Base-by-base conservation (phyloP, 352 stramenopile genomes). In the Aphanomyces stellatus region DNA sequence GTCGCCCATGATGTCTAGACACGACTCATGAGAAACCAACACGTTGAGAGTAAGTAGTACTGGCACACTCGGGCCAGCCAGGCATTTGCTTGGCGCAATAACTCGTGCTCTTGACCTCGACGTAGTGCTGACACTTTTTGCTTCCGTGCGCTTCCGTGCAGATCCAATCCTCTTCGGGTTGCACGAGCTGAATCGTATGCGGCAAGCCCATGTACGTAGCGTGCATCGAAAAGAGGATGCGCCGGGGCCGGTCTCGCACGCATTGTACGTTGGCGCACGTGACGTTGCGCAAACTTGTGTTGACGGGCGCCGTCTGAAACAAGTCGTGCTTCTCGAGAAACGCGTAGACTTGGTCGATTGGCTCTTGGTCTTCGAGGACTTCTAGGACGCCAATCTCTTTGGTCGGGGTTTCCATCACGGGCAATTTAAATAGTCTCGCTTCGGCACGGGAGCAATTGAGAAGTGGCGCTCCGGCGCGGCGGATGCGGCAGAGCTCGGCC, bases 271-370 rank as follows among this genome's bases (percentile, higher is more conserved):
- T 76, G 62, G 88, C 89, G 72, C 85, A 93, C 8, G 88, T 81
- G 13, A 87, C 69, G 62, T 85, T 71, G 1, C 87, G 63, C 24
- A 93, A 62, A 8, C 80, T 80, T 48, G 79, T 88, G 74, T 93
- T 93, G 59, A 93, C 71, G 43, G 85, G 85, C 30, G 73, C 82
- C 4, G 85, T 88, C 65, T 93, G 85, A 68, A 93, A 91, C 27
- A 93, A 53, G 48, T 93, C 85, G 72, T 93, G 85, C 60, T 93
- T 93, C 48, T 93, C 85, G 60, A 93, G 77, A 55, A 93, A 93
- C 19, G 85, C 78, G 61, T 93, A 91, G n/a, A 93, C 81, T 33
- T 88, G 74, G 51, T 93, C 85, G 2, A 91, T 67, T 6, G 85
- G 85, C 65, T 93, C 85, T 69, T 93, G 85, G 28, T 78, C 85